Base-by-base conservation (phyloP, 768 basidiomycete genomes). In the Lenzites betulinus region DNA sequence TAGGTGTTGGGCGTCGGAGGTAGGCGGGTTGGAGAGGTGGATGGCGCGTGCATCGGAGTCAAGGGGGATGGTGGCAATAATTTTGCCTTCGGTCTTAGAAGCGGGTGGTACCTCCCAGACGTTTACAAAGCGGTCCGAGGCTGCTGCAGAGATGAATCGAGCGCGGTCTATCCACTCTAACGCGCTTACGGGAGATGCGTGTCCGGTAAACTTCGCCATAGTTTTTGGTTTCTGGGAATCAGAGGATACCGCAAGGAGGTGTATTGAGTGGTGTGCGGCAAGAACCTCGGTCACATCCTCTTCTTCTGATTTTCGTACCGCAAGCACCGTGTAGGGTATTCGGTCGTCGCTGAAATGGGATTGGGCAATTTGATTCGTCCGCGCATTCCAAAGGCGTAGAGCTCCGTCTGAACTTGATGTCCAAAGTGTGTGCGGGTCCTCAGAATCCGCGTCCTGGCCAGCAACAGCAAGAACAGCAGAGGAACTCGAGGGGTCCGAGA, bases 21-120 rank as follows among this genome's bases (percentile, higher is more conserved):
- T 55, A 20, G 69, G 62, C 49, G 73, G 64, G 23, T 35, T 36
- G 11, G 67, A 63, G 20, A 72, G 66, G 36, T 68, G 36, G 59
- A 85, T 76, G 20, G 72, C 69, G 22, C 81, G 78, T n/a, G 83
- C 83, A 59, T 85, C 83, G 2, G 87, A 83, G 69, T 90, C 88
- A 16, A 89, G 75, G 15, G 86, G 80, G 5, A 86, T 78, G 5
- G 83, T 83, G 16, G 86, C 86, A 20, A 80, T 68, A n/a, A 86
- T 76, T 64, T 76, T 83, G 33, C 85, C 83, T 65, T 81, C 78
- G 15, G 69, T 65, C 16, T 75, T 72, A 11, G 77, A 67, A 3
- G 71, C 71, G 41, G 77, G 71, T 38, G 80, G 77, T 22, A 82
- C 69, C 59, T 83, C 78, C 88, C 88, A 90, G 18, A 87, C 71